Evolutionary conservation across 352 stramenopile genomes (phyloP), one percentile per base, ranked within the genome.

Genomic region (Globisporangium paddicum): DNA sequence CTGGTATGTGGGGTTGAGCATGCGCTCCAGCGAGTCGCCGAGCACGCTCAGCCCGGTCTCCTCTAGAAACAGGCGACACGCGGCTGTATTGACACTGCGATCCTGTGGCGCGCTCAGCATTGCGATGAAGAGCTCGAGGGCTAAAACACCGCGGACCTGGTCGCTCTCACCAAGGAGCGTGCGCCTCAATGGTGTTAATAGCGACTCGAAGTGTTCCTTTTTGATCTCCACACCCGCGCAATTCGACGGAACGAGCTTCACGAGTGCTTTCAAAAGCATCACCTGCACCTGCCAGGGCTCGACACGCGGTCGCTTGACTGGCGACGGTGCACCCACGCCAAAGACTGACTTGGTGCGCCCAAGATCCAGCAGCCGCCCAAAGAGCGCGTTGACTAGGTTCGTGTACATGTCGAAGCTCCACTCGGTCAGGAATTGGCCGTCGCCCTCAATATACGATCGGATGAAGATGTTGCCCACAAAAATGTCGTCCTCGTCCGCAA

Each of bases 381-480:
- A 91, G 10, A 95, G 71, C 21, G 78, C 82, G 55, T 74, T 70
- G 48, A 92, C 79, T 42, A 89, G 67, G 9, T 80, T 67, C 14
- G 57, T 60, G 63, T 87, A 91, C 83, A 90, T 91, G 21, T 82
- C 75, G 3, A 72, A 60, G 26, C 73, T 88, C 86, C 83, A 95
- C 21, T 81, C 62, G 42, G 78, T 90, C 35, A 93, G 66, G 50
- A 95, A 93, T 28, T 87, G 67, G 0, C 86, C 86, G 52, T 92
- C 75, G 21, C 78, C 81, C 67, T 92, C 79, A 47, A 95, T 83
- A 59, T 90, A 95, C 16, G 83, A 90, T 14, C 71, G 71, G 23
- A 95, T 32, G 55, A 93, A 95, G 52, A 95, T 89, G 44, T 91
- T 86, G 10, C 82, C 78, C 5, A 93, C 78, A 32, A 87, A 90